Base-by-base conservation (phyloP, 2,329 filamentous ascomycete species). In the Dactylellina leptospora region DNA sequence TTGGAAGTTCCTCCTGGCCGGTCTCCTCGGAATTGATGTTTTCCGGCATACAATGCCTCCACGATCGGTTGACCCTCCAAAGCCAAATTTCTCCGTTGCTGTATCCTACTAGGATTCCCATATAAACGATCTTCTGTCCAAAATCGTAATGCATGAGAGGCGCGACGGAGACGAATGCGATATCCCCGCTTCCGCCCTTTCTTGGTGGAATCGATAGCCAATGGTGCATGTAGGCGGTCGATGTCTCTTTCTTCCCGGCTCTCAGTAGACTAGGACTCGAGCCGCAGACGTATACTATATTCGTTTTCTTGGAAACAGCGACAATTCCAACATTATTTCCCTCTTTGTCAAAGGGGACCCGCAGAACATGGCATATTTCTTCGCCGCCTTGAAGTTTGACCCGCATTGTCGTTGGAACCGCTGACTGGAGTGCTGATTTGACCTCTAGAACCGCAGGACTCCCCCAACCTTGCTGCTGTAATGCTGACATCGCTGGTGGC, bases 11-110 rank as follows among this genome's bases (percentile, higher is more conserved):
- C 27, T 64, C 50, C 8, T 42, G 23, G 8, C 36, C 45, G 22
- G 23, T 28, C 8, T 44, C 33, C 22, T 27, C 20, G 45, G n/a
- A 16, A 40, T 40, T 10, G 22, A 23, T 2, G 16, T 28, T 33
- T 20, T 22, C 23, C 18, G 51, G 56, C 18, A 58, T 22, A 3
- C 47, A 23, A 25, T 74, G 60, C 16, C 44, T 68, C 55, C 44
- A 74, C 44, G 61, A 61, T n/a, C 74, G 68, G 5, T 75, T 74
- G 16, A 74, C 68, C 36, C 70, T 60, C 75, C 75, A 76, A n/a
- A 76, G 25, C 74, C 75, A 76, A 18, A 76, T 68, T 54, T 76
- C 75, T 11, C 75, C 75, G 28, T 74, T 76, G 42, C 69, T 61
- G 44, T 75, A 76, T 4, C 73, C 75, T 11, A 74, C 68, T 25